A percentile compares a stretch with the other conserved stretches of the same genome.
Evolutionary conservation across 257 asterid species (phyloP).

Genomic region (Scutellaria baicalensis): DNA sequence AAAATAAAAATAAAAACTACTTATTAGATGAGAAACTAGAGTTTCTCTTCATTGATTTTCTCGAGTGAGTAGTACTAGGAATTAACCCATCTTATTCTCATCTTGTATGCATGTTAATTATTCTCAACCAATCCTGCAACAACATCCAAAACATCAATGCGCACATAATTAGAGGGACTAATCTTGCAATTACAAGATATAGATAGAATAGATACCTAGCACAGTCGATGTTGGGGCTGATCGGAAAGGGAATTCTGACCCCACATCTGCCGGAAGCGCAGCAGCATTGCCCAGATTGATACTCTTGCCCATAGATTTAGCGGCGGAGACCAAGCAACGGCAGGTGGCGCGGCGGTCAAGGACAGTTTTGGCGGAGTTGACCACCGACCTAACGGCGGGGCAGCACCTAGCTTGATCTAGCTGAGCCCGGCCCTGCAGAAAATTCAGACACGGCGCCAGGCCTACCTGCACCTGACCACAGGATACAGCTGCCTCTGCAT

Average conservation of each 20-base stretch:
- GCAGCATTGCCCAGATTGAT: slow-evolving; percentile 20
- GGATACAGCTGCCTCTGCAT: background rate
- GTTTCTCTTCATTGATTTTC: no score
- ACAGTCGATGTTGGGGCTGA: slow-evolving; percentile 23
- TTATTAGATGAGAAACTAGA: no score
- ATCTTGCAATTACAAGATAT: background rate
- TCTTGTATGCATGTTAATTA: background rate
- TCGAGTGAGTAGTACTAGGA: no score
- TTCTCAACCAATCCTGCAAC: slow-evolving; percentile 17
- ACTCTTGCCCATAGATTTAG: background rate
- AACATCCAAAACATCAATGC: background rate
- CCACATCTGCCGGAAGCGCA: slow-evolving; percentile 17
- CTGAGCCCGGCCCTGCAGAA: slow-evolving; percentile 2
- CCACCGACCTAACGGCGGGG: slow-evolving; percentile 19
- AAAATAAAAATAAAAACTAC: background rate
- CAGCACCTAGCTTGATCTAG: slow-evolving; percentile 15
- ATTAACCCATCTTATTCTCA: background rate
- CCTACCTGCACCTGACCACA: slow-evolving; percentile 11
- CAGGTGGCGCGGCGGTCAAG: slow-evolving; percentile 21
- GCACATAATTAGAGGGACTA: no score
- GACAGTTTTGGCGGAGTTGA: background rate
- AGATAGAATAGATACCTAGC: no score
- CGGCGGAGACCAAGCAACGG: slow-evolving; percentile 22
- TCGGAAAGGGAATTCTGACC: slow-evolving; percentile 13
- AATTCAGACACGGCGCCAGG: slow-evolving; percentile 18